A percentile compares a stretch with the other conserved stretches of the same genome.
Evolutionary conservation across 768 basidiomycete genomes (phyloP).

Genomic region (Podaxis sp.): DNA sequence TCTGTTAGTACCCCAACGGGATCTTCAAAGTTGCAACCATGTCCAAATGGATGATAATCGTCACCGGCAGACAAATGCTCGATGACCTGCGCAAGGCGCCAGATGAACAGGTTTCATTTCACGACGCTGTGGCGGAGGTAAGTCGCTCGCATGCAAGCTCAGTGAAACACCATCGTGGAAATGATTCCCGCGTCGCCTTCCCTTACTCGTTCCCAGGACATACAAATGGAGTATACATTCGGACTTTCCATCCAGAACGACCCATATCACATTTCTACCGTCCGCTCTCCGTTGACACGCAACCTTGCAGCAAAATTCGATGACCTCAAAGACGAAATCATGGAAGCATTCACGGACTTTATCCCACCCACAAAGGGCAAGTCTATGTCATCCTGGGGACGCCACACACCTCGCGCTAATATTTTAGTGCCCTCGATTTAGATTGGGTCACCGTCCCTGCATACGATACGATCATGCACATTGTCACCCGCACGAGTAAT

Average conservation of each 20-base stretch:
- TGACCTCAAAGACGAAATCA: conserved; percentile 46
- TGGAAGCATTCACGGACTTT: conserved; percentile 36
- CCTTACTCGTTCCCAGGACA: conserved; percentile 21
- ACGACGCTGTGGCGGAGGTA: conserved; percentile 32
- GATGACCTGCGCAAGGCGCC: conserved; percentile 42
- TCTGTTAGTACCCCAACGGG: conserved; percentile 12
- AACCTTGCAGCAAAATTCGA: conserved; percentile 38
- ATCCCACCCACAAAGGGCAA: conserved; percentile 32
- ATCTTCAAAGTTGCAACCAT: conserved; percentile 18
- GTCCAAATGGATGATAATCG: conserved; percentile 38
- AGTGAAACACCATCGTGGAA: not conserved
- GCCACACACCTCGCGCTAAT: not conserved
- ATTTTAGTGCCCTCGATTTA: conserved; percentile 16
- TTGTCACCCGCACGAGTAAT: conserved; percentile 41
- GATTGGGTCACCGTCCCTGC: conserved; percentile 39
- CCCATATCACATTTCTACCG: conserved; percentile 31
- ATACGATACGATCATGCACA: conserved; percentile 25
- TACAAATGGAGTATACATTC: conserved; percentile 39
- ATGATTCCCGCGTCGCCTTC: not conserved
- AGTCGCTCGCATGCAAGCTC: conserved; percentile 2
- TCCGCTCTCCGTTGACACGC: conserved; percentile 34
- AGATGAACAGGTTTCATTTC: conserved; percentile 35
- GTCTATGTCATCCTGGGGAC: not conserved
- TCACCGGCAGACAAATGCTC: conserved; percentile 27
- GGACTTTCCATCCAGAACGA: conserved; percentile 29